Percentiles rank a stretch among this genome's conserved stretches.
These are phyloP conservation scores for Cladophialophora chaetospira DNA, from an alignment of 2,329 filamentous ascomycete genomes.

Conservation along the genomic window DNA sequence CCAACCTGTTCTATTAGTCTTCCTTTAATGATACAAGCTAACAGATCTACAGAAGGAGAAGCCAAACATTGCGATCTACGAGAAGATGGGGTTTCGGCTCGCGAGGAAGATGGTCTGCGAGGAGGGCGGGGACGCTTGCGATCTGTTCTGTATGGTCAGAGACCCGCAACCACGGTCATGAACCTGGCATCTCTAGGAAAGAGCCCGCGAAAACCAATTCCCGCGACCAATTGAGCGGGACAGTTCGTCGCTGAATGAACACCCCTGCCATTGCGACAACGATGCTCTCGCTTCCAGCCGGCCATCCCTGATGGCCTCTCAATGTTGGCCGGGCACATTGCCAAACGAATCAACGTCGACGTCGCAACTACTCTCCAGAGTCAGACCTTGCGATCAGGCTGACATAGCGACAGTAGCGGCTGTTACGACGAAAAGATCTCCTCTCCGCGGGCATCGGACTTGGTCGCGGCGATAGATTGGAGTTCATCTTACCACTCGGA, in stretches of 20 bases:
- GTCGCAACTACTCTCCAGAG: background rate
- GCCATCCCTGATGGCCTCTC: background rate
- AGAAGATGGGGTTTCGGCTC: conserved; percentile 67
- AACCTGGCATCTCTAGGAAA: background rate
- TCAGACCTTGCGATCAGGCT: background rate
- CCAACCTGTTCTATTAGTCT: no score
- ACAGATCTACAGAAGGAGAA: no score
- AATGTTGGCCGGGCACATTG: background rate
- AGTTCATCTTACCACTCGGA: no score
- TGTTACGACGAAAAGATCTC: no score
- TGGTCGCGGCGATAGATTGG: no score
- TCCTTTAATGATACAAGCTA: no score
- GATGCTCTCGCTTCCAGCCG: background rate
- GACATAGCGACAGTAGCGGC: conserved; percentile 1
- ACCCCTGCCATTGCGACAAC: background rate
- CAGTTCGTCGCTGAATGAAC: background rate
- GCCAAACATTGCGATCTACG: conserved; percentile 72
- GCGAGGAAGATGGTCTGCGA: conserved; percentile 65
- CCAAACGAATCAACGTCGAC: background rate
- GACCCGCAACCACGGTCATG: conserved; percentile 25
- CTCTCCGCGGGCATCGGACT: no score
- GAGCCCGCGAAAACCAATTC: background rate
- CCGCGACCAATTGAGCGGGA: background rate
- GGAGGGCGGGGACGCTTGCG: conserved; percentile 63
- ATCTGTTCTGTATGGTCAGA: conserved; percentile 41